These are phyloP conservation scores for Prosopis cineraria DNA, from an alignment of 306 rosid species.

Conservation along the genomic window DNA sequence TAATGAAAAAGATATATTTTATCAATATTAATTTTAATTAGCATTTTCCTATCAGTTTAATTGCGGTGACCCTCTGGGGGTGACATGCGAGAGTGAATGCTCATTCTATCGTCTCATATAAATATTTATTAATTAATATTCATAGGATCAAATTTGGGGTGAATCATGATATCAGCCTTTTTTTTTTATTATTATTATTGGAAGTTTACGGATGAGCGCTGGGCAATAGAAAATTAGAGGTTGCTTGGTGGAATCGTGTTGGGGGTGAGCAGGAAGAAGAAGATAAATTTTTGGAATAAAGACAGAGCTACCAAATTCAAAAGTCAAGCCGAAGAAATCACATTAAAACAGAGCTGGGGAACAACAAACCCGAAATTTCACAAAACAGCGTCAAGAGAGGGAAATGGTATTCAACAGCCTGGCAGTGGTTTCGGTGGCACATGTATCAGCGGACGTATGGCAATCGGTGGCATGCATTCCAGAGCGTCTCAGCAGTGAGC, in stretches of 20 bases:
- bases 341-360: background rate
- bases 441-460: constrained; percentile 69
- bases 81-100: too few species aligned
- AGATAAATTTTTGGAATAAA: background rate
- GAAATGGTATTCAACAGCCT: constrained; percentile 72
- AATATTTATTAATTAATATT: background rate
- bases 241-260: background rate
- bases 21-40: background rate
- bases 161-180: background rate
- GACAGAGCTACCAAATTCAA: background rate
- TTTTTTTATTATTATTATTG: background rate
- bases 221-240: background rate
- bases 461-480: constrained; percentile 59
- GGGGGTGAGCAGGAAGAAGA: background rate
- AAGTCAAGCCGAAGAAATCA: background rate
- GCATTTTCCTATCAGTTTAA: background rate
- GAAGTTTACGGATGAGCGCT: background rate
- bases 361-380: background rate
- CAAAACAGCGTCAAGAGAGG: background rate
- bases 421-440: constrained; percentile 65
- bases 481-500: constrained; percentile 56
- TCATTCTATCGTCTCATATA: background rate
- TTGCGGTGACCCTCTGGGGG: background rate
- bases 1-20: too few species aligned
- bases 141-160: background rate